phyloP scores from a whole-genome alignment of 2,329 filamentous ascomycete genomes.

The Arthroderma sp. region DNA sequence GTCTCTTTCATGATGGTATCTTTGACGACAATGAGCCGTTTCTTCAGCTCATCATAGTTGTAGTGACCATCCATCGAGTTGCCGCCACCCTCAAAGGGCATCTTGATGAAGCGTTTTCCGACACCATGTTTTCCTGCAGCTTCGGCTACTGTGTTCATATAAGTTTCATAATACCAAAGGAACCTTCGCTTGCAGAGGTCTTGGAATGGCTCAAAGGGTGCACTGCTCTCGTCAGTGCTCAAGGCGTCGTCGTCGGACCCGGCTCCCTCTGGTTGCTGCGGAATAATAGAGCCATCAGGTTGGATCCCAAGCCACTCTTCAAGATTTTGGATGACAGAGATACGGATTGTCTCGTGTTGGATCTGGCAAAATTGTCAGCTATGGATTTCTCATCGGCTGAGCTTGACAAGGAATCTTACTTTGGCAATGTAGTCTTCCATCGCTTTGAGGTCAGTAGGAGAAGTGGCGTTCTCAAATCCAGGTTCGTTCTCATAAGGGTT shows the following conservation, averaged over 20 bases:
- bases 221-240: constrained; percentile 34
- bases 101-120: constrained; percentile 54
- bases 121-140: constrained; percentile 50
- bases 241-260: constrained; percentile 25
- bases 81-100: constrained; percentile 69
- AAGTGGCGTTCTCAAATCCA: constrained; percentile 68
- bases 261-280: constrained; percentile 20
- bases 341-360: constrained; percentile 73
- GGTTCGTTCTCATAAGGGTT: constrained; percentile 97
- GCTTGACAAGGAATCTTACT: constrained; percentile 31
- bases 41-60: constrained; percentile 61
- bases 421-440: constrained; percentile 69
- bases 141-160: constrained; percentile 56
- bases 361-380: constrained; percentile 44
- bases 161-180: constrained; percentile 90
- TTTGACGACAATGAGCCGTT: constrained; percentile 56
- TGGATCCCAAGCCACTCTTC: constrained; percentile 64
- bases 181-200: constrained; percentile 86
- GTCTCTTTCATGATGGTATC: constrained; percentile 59
- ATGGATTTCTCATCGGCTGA: background rate
- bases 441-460: constrained; percentile 54
- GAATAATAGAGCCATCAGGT: constrained; percentile 33
- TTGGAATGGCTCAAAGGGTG: constrained; percentile 71
- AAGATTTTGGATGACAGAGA: constrained; percentile 73
- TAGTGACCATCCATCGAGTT: constrained; percentile 84